Evolutionary conservation across 306 rosid genomes (phyloP).

Genomic region (Amphicarpaea edgeworthii): DNA sequence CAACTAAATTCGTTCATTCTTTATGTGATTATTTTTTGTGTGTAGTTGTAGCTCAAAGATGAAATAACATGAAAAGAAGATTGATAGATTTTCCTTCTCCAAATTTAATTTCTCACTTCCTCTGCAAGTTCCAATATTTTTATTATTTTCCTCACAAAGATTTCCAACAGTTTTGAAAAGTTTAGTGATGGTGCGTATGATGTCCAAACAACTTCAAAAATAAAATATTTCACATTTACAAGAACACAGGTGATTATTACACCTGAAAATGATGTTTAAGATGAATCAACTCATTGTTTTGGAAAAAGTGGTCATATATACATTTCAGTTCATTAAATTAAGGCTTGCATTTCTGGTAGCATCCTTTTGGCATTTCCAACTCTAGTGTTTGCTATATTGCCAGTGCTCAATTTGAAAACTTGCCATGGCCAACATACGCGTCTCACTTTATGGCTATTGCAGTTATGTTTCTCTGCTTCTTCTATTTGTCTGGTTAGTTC

Average conservation of each 20-base stretch:
- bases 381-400: constrained; percentile 47
- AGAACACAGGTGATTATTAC: constrained; percentile 1
- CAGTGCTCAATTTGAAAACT: constrained; percentile 48
- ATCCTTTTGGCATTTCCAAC: constrained; percentile 52
- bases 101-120: no score
- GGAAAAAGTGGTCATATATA: constrained; percentile 20
- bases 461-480: constrained; percentile 73
- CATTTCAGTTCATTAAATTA: constrained; percentile 56
- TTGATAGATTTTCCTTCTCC: background rate
- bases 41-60: constrained; percentile 20
- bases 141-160: no score
- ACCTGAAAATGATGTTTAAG: constrained; percentile 12
- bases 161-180: background rate
- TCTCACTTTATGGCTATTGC: constrained; percentile 54
- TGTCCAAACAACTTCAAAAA: background rate
- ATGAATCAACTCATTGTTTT: constrained; percentile 26
- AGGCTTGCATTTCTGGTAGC: constrained; percentile 89
- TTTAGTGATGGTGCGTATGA: background rate
- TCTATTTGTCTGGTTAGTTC: constrained; percentile 67
- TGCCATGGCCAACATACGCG: constrained; percentile 93
- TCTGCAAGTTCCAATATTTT: no score
- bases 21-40: constrained; percentile 10
- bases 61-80: constrained; percentile 29
- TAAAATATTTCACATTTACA: constrained; percentile 18
- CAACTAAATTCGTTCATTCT: constrained; percentile 43